Conservation (phyloP, 441 rosid species). For the Erodium moschatum region DNA sequence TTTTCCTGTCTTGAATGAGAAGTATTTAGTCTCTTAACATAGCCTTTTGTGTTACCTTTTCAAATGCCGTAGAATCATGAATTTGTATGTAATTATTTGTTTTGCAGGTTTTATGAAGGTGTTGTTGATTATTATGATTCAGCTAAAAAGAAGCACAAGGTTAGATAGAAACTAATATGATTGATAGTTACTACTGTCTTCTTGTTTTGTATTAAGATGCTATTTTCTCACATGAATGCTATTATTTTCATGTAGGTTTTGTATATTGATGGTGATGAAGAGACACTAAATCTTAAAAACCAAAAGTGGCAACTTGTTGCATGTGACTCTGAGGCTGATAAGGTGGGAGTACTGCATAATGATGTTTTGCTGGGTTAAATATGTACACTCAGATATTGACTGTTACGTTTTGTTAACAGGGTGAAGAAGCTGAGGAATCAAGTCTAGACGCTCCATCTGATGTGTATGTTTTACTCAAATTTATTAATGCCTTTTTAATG, state of each 20-base stretch:
- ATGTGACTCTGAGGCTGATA: slow-evolving; percentile 32
- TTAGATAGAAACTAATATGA: slow-evolving; percentile 25
- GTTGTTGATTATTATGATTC: slow-evolving; percentile 50
- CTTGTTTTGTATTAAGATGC: neutral
- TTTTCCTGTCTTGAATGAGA: neutral
- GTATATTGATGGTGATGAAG: slow-evolving; percentile 76
- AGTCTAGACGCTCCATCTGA: slow-evolving; percentile 43
- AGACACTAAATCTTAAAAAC: slow-evolving; percentile 47
- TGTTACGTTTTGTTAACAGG: slow-evolving; percentile 37
- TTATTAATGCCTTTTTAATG: neutral
- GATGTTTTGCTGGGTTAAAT: neutral
- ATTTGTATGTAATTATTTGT: slow-evolving; percentile 7
- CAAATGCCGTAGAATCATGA: neutral
- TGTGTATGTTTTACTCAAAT: slow-evolving; percentile 33
- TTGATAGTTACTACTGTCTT: neutral
- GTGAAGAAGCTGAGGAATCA: slow-evolving; percentile 36
- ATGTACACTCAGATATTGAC: slow-evolving; percentile 1
- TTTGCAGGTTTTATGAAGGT: slow-evolving; percentile 74
- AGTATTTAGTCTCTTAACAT: neutral
- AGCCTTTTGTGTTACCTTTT: neutral
- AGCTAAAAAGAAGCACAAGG: slow-evolving; percentile 69
- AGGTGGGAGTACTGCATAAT: slow-evolving; percentile 33
- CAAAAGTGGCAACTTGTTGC: slow-evolving; percentile 50
- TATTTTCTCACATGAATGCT: slow-evolving; percentile 7
- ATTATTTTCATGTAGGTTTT: slow-evolving; percentile 36